Base-by-base conservation (phyloP, 2,329 filamentous ascomycete genomes). In the Penicillium sp. region DNA sequence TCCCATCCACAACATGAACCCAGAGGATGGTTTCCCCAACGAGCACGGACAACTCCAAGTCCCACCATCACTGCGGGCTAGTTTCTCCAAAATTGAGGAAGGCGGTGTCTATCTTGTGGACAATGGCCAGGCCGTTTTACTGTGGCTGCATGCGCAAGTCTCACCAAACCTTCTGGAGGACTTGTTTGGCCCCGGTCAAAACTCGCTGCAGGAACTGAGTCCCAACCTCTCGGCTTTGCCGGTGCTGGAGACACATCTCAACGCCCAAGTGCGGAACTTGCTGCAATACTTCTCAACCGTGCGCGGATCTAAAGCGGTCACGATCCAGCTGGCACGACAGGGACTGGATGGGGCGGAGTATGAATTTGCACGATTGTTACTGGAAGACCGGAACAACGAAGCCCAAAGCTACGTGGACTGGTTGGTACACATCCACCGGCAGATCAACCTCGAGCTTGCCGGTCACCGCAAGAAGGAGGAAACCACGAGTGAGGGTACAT, bases 381-480 rank as follows among this genome's bases (percentile, higher is more conserved):
- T 96, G 29, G 94, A 99, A 74, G 94, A 99, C 69, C 84, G 94
- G 60, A 97, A 97, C 72, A 96, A 96, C 62, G 94, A 99, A 76
- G 94, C 94, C 33, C 92, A 95, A 75, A 95, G 89, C 69, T 99
- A 97, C 73, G 94, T 97, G 31, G 94, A 99, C 75, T 99, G 94
- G 94, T 79, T 99, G 66, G 94, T 99, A 52, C 89, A 96, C 73
- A 82, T 97, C 57, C 94, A 99, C 74, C 87, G 93, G 64, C 86
- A 89, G 62, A 94, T 99, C 59, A 92, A 96, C 70, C 79, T 96
- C 59, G 94, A 99, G 82, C 71, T 84, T 61, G 78, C 79, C 44
- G 77, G 77, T 33, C 76, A 79, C 56, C 71, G 76, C 47, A 77
- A 76, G 62, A 75, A 74, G 53, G 75, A 77, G n/a, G 75, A 78